These are phyloP conservation scores for Crithidia thermophila DNA, from an alignment of 208 protist species.

Conservation along the genomic window DNA sequence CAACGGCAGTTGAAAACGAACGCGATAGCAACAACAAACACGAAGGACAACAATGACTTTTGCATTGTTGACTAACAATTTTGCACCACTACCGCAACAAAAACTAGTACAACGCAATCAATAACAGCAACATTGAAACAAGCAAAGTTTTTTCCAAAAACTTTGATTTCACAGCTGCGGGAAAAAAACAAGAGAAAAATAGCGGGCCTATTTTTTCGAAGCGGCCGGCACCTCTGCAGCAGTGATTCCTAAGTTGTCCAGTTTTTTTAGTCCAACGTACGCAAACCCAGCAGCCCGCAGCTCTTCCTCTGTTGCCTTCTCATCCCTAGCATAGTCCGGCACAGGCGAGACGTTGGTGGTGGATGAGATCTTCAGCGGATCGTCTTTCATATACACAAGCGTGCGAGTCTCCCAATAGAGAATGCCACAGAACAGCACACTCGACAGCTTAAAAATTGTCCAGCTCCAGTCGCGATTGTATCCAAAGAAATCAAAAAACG, in stretches of 20 bases:
- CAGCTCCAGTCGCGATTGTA: conserved; percentile 92
- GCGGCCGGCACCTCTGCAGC: not conserved
- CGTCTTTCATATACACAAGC: conserved; percentile 57
- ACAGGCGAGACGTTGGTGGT: conserved; percentile 69
- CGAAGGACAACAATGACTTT: too few species aligned
- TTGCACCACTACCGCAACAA: too few species aligned
- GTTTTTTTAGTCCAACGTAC: conserved; percentile 78
- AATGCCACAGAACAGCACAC: conserved; percentile 51
- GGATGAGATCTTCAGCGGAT: conserved; percentile 53
- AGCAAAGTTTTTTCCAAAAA: too few species aligned
- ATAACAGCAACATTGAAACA: too few species aligned
- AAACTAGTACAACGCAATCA: too few species aligned
- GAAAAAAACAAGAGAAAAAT: conserved; percentile 9
- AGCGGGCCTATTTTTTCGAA: not conserved
- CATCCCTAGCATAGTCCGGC: conserved; percentile 79
- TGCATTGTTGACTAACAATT: too few species aligned
- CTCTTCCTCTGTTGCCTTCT: conserved; percentile 83
- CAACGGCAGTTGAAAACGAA: too few species aligned
- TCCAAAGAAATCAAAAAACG: conserved; percentile 89
- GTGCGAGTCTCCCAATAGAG: conserved; percentile 78
- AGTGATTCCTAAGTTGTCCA: conserved; percentile 70
- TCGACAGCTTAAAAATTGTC: conserved; percentile 78
- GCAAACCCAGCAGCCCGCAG: conserved; percentile 76
- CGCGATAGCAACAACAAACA: too few species aligned
- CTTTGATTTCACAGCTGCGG: too few species aligned